A percentile compares a stretch with the other conserved stretches of the same genome.
phyloP scores from a whole-genome alignment of 2,329 filamentous ascomycete species.

The Penicillium sp. region DNA sequence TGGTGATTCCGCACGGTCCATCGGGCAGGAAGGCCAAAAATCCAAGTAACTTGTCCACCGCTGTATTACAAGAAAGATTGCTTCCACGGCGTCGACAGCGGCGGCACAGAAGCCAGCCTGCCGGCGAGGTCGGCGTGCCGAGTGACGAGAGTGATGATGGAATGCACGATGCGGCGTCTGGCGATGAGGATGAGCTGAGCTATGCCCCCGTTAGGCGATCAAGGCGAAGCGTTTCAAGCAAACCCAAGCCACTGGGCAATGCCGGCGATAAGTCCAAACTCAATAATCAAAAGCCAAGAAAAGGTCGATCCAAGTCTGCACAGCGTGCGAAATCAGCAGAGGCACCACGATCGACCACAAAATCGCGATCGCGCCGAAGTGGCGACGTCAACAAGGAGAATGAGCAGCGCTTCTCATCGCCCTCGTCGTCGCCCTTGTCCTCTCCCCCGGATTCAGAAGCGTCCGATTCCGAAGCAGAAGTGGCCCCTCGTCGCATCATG shows the following conservation, averaged over 20 bases:
- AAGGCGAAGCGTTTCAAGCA: slow-evolving; percentile 21
- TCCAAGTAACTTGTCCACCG: slow-evolving; percentile 34
- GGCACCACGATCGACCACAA: slow-evolving; percentile 7
- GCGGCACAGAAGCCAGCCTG: slow-evolving; percentile 22
- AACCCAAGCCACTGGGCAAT: slow-evolving; percentile 26
- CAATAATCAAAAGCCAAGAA: slow-evolving; percentile 18
- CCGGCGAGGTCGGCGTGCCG: slow-evolving; percentile 24
- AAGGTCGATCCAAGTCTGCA: slow-evolving; percentile 17
- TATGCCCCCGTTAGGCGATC: slow-evolving; percentile 27
- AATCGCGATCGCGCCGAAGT: slow-evolving; percentile 18
- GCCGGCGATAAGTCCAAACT: slow-evolving; percentile 17
- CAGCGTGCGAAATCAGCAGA: slow-evolving; percentile 6
- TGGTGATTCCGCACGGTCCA: not conserved
- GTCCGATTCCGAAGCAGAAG: slow-evolving; percentile 28
- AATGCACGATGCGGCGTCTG: slow-evolving; percentile 20
- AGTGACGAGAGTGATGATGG: slow-evolving; percentile 33
- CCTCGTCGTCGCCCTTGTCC: slow-evolving; percentile 38
- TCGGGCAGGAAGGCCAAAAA: slow-evolving; percentile 11
- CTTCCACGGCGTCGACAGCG: slow-evolving; percentile 38
- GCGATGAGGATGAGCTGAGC: slow-evolving; percentile 43
- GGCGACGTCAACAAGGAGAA: slow-evolving; percentile 36
- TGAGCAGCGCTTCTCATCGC: slow-evolving; percentile 30
- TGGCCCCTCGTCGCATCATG: slow-evolving; percentile 21
- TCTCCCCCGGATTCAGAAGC: slow-evolving; percentile 36
- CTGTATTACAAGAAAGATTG: slow-evolving; percentile 38